Evolutionary conservation across 495 filamentous ascomycete species (phyloP), one percentile per base, ranked within the genome.

Genomic region (Lepraria neglecta): DNA sequence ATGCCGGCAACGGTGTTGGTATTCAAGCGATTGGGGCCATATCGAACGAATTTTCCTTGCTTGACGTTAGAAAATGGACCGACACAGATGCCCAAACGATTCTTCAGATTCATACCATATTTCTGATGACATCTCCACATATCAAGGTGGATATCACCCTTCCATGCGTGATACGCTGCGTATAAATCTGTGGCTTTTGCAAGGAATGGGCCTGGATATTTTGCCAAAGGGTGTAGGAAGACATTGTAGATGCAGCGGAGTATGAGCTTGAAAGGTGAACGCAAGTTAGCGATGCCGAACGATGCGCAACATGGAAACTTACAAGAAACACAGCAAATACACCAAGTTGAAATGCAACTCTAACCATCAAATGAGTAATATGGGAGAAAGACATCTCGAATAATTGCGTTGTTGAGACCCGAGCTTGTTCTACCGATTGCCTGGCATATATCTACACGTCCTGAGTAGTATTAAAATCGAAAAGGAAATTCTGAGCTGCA

Each of bases 151-250:
- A 62, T 55, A 42, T 70, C 66, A 44, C 70, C 68, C 15, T 50
- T 42, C 56, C 58, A 62, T 33, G 59, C 60, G 57, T 68, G 62
- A 46, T 55, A 68, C 19, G 59, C 52, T n/a, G 47, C 47, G 59
- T 70, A 70, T 17, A 35, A 27, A 31, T 59, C 60, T n/a, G 67
- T 68, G 33, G 69, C 56, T 42, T 79, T 81, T 59, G 79, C 82
- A 3, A 85, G 69, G 40, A 82, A 72, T 0, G 85, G 85, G 0
- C 85, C 85, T 2, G 85, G 85, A 62, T 86, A 88, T 65, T 80
- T 82, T 17, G 82, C 77, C 12, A 87, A 69, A 5, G 85, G 85
- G 68, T 88, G 86, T 67, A 87, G 78, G 63, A 76, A 81, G 42
- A 85, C 43, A 17, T 77, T 71, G 69, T 87, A 86, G 17, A 43